Evolutionary conservation across 805 yeast species (phyloP).

Genomic region (Candida tibetensis): DNA sequence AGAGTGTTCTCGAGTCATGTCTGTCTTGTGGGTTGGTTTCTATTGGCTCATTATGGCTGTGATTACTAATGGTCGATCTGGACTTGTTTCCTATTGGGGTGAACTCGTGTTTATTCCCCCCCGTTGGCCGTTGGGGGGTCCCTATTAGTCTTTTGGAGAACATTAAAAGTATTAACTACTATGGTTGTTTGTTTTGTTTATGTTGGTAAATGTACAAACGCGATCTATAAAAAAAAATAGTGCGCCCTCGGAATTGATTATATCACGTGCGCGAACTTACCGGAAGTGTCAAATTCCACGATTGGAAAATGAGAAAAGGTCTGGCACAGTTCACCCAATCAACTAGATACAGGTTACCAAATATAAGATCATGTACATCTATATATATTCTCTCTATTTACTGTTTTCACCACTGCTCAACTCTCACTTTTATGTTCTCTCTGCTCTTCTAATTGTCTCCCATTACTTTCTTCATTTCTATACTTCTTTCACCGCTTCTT

Average conservation of each 20-base stretch:
- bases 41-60: constrained; percentile 2
- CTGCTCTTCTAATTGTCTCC: too few relatives aligned
- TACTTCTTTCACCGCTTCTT: constrained; percentile 14
- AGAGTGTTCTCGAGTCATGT: constrained; percentile 8
- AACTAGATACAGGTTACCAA: too few relatives aligned
- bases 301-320: too few relatives aligned
- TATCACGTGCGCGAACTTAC: constrained; percentile 1
- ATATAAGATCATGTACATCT: too few relatives aligned
- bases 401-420: too few relatives aligned
- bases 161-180: too few relatives aligned
- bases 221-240: constrained; percentile 2
- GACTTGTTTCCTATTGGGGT: constrained; percentile 25
- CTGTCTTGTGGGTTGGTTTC: constrained; percentile 1
- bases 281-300: too few relatives aligned
- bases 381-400: too few relatives aligned
- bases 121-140: constrained; percentile 13
- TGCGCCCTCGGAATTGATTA: neutral
- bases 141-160: constrained; percentile 15
- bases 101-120: constrained; percentile 18
- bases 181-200: neutral
- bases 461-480: too few relatives aligned
- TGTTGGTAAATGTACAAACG: neutral
- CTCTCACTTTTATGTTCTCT: too few relatives aligned
- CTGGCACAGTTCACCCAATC: too few relatives aligned
- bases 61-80: constrained; percentile 5